Evolutionary conservation across 495 filamentous ascomycete species (phyloP).

Genomic region (Parachaetomium inaequale): DNA sequence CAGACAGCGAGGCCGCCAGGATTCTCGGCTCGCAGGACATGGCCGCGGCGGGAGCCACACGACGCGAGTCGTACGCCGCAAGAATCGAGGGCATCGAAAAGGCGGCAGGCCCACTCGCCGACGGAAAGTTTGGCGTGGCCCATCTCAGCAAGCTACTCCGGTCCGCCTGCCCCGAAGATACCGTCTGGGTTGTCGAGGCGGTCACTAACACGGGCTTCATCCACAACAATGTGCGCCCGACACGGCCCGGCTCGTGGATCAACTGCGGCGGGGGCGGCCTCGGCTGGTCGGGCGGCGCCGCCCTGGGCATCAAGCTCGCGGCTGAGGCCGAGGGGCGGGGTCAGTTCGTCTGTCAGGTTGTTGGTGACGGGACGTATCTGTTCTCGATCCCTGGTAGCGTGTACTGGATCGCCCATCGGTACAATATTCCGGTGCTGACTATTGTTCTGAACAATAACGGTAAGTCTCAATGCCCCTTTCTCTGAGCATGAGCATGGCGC

Average conservation of each 20-base stretch:
- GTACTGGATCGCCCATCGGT: slow-evolving; percentile 87
- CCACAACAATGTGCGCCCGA: slow-evolving; percentile 73
- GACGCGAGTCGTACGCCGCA: slow-evolving; percentile 58
- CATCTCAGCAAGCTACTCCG: slow-evolving; percentile 69
- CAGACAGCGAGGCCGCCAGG: too few species aligned
- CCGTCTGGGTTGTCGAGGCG: slow-evolving; percentile 82
- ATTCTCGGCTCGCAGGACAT: too few species aligned
- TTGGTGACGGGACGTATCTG: slow-evolving; percentile 88
- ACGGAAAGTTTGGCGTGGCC: slow-evolving; percentile 64
- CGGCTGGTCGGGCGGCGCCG: slow-evolving; percentile 91
- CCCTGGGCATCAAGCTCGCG: slow-evolving; percentile 85
- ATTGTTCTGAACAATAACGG: slow-evolving; percentile 93
- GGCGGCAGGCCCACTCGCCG: slow-evolving; percentile 51
- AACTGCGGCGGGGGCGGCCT: slow-evolving; percentile 94
- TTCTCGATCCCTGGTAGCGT: slow-evolving; percentile 86
- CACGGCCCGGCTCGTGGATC: slow-evolving; percentile 75
- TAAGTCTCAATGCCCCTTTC: slow-evolving; percentile 26
- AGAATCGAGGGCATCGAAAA: slow-evolving; percentile 53
- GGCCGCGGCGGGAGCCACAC: slow-evolving; percentile 44
- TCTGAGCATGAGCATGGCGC: too few species aligned
- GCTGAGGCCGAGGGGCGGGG: slow-evolving; percentile 60
- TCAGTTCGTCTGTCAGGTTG: slow-evolving; percentile 88
- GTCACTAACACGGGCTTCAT: slow-evolving; percentile 80
- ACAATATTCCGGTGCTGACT: slow-evolving; percentile 82
- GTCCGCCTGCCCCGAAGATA: slow-evolving; percentile 64